Evolutionary conservation across 1,139 yeast genomes (phyloP), one percentile per base, ranked within the genome.

Genomic region (Scheffersomyces parashehatae): DNA sequence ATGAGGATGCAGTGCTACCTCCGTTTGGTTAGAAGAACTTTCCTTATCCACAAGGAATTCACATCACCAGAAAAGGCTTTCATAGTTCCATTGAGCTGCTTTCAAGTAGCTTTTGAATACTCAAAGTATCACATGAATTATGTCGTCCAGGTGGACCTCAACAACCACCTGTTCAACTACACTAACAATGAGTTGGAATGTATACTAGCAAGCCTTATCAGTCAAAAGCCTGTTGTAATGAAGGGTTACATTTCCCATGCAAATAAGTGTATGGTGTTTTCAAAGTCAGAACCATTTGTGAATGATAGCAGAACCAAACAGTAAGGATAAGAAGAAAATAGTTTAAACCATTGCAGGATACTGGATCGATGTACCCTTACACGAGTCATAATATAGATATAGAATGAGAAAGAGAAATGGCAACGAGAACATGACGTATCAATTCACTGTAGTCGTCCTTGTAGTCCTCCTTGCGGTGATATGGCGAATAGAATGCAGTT

Each of bases 201-300:
- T 51, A 64, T 79, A 24, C 54, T 90, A 35, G 91, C 97, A 0
- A 79, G 79, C 44, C 65, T 87, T 54, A 88, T 91, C 13, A 70
- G 75, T 40, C 66, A 64, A 36, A 88, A 88, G 9, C 68, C 67
- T 44, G 70, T 90, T 46, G 26, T 20, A 7, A 20, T 20, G 26
- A 89, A 87, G 65, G 98, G 97, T 1, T 91, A 90, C 62, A 67
- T 91, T 20, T 86, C 96, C 6, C 95, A 88, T 58, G 78, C 82
- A 12, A 81, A 86, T 54, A 71, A 81, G 42, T 85, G 88, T 46
- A 69, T 90, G 28, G 97, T 91, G 12, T 65, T 91, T 45, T 85
- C 95, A 53, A 88, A 85, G 60, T 78, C 74, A 26, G 79, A 79
- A 28, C 84, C 97, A 3, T 91, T 91, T 58, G 95, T 20, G 8